Percentiles rank a stretch among this genome's conserved stretches.
phyloP scores from a whole-genome alignment of 2,329 filamentous ascomycete genomes.

The Sporothrix pallida region DNA sequence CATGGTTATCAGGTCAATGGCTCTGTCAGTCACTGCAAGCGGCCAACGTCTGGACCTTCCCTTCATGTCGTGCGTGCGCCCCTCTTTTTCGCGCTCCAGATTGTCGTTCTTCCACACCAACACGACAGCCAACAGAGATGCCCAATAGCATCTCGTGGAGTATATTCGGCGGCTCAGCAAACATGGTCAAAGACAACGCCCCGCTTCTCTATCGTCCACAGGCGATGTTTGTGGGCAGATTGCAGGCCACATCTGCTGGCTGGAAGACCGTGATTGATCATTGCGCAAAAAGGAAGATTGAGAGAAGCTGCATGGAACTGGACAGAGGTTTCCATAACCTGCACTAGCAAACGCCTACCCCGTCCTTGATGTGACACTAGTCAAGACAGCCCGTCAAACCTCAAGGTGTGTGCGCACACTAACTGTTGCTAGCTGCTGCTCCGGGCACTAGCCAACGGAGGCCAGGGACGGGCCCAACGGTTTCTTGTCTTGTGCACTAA shows the following conservation, averaged over 20 bases:
- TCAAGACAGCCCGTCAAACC: constrained; percentile 3
- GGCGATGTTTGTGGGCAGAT: background rate
- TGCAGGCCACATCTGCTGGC: background rate
- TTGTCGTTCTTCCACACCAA: constrained; percentile 1
- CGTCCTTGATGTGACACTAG: constrained; percentile 15
- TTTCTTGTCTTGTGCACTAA: background rate
- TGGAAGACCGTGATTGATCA: background rate
- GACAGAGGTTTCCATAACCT: constrained; percentile 26
- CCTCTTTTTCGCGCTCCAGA: background rate
- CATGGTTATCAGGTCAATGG: background rate
- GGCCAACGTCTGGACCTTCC: background rate
- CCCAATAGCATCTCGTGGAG: background rate
- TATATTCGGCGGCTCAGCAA: constrained; percentile 15
- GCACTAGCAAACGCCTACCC: constrained; percentile 17
- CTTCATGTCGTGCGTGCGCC: background rate
- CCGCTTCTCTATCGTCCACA: background rate
- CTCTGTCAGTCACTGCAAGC: background rate
- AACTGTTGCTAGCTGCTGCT: constrained; percentile 12
- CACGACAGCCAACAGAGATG: background rate
- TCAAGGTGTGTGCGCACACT: constrained; percentile 8
- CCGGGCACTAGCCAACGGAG: constrained; percentile 3
- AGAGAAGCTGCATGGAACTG: constrained; percentile 29
- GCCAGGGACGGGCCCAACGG: background rate
- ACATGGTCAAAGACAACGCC: background rate
- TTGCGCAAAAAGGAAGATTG: constrained; percentile 2